Conservation (phyloP, 257 asterid genomes). For the Asclepias syriaca region DNA sequence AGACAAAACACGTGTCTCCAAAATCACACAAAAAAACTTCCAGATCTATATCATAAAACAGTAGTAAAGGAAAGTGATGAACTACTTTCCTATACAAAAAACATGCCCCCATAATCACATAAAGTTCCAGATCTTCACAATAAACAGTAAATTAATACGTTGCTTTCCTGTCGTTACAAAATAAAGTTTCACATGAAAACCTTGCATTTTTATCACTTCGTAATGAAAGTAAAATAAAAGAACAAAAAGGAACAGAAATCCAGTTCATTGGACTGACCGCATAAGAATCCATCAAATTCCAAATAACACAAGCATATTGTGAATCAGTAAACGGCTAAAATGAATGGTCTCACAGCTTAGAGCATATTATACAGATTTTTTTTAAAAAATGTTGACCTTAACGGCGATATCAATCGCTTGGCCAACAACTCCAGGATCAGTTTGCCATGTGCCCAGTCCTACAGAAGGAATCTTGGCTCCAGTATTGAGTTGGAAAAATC, state of each 20-base stretch:
- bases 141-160: not conserved
- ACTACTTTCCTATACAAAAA: not conserved
- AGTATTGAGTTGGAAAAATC: constrained; percentile 38
- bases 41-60: too few relatives aligned
- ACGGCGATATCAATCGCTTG: constrained; percentile 50
- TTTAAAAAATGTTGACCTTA: constrained; percentile 10
- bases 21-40: too few relatives aligned
- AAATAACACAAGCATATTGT: not conserved
- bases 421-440: constrained; percentile 49
- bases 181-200: not conserved
- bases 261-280: not conserved
- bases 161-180: not conserved
- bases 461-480: constrained; percentile 61
- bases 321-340: not conserved
- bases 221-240: not conserved
- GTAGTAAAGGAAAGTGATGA: not conserved
- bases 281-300: not conserved
- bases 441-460: constrained; percentile 69
- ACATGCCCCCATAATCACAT: not conserved
- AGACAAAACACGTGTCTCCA: too few relatives aligned
- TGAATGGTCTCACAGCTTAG: too few relatives aligned
- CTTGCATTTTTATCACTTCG: not conserved
- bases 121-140: not conserved
- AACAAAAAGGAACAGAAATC: not conserved
- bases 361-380: not conserved